Evolutionary conservation across 768 basidiomycete species (phyloP).

Genomic region (Cantharellus anzutake): DNA sequence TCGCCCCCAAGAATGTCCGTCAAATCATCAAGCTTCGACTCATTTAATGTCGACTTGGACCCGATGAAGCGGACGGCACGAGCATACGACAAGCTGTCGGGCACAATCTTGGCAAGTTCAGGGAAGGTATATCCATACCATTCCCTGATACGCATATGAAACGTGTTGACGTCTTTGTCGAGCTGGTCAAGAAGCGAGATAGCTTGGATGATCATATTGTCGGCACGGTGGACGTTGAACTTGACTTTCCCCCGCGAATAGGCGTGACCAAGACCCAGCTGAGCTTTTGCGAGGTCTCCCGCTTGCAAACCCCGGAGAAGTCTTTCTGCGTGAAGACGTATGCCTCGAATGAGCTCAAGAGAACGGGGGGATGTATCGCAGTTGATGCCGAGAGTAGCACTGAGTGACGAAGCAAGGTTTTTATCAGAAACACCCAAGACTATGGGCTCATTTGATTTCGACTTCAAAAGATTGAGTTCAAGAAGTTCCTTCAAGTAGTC

Average conservation of each 20-base stretch:
- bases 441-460: constrained; percentile 33
- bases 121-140: constrained; percentile 99
- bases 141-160: constrained; percentile 94
- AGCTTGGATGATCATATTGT: constrained; percentile 99
- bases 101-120: constrained; percentile 80
- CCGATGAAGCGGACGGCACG: constrained; percentile 69
- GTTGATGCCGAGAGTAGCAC: constrained; percentile 44
- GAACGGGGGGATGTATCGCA: constrained; percentile 70
- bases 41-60: constrained; percentile 62
- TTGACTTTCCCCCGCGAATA: constrained; percentile 96
- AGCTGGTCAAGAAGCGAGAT: constrained; percentile 96
- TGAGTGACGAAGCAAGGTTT: constrained; percentile 58
- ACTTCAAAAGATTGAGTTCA: constrained; percentile 70
- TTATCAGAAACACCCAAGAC: constrained; percentile 65
- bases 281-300: constrained; percentile 79
- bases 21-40: constrained; percentile 65
- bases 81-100: constrained; percentile 93
- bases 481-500: constrained; percentile 68
- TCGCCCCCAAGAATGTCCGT: constrained; percentile 69
- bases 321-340: constrained; percentile 79
- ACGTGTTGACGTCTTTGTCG: constrained; percentile 98
- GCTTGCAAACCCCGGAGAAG: constrained; percentile 64
- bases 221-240: constrained; percentile 88
- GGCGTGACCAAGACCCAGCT: constrained; percentile 92
- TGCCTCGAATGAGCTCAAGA: constrained; percentile 76